A percentile compares a stretch with the other conserved stretches of the same genome.
Evolutionary conservation across 805 yeast species (phyloP).

Genomic region (Jamesozyma rosinii): DNA sequence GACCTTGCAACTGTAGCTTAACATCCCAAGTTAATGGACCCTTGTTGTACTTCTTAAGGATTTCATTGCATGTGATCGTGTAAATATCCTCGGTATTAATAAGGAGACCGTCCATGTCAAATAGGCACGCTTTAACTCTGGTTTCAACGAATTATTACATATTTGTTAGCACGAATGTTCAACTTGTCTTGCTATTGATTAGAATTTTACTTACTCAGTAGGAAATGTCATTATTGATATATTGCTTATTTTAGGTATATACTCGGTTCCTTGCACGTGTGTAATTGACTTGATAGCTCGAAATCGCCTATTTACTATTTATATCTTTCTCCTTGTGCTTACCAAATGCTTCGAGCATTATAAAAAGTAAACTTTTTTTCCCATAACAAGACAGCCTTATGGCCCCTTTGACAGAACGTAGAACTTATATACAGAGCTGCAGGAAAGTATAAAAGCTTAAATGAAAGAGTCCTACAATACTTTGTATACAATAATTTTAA

Average conservation of each 20-base stretch:
- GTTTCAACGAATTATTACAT: background rate
- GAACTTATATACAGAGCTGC: too few species aligned
- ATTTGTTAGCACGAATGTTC: background rate
- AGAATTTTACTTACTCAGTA: background rate
- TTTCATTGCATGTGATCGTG: slow-evolving; percentile 63
- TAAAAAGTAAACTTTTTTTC: background rate
- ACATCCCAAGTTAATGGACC: slow-evolving; percentile 87
- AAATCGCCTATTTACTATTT: too few species aligned
- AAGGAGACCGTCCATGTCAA: slow-evolving; percentile 91
- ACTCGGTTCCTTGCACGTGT: too few species aligned
- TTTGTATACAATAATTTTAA: too few species aligned
- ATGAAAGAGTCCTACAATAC: too few species aligned
- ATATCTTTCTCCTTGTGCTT: too few species aligned
- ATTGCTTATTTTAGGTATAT: background rate
- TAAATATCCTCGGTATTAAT: slow-evolving; percentile 88
- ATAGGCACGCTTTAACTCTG: slow-evolving; percentile 28
- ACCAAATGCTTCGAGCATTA: background rate
- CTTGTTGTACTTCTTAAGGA: slow-evolving; percentile 58
- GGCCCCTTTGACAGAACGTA: too few species aligned
- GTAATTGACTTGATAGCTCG: too few species aligned
- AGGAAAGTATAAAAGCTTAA: too few species aligned
- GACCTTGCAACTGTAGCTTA: slow-evolving; percentile 79
- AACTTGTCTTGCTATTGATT: too few species aligned
- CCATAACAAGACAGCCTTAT: too few species aligned
- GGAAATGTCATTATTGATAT: background rate